phyloP scores from a whole-genome alignment of 768 basidiomycete genomes.

The Phylloporus arenicola region DNA sequence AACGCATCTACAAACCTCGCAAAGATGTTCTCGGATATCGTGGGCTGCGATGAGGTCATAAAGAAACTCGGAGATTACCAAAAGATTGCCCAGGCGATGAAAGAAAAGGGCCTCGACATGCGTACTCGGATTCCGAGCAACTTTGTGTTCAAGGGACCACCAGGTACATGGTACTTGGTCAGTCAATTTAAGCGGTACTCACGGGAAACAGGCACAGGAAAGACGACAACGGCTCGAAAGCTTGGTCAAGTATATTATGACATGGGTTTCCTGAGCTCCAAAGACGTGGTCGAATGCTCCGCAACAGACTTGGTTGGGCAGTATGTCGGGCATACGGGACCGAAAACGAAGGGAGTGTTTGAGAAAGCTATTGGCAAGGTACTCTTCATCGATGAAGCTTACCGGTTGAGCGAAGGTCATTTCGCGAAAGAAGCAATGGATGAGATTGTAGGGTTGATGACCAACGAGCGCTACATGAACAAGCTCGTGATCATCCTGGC shows the following conservation, averaged over 20 bases:
- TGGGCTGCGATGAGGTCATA: constrained; percentile 55
- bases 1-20: constrained; percentile 48
- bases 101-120: constrained; percentile 38
- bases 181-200: background rate
- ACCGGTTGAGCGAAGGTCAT: constrained; percentile 54
- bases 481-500: constrained; percentile 68
- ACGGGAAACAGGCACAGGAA: constrained; percentile 50
- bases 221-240: constrained; percentile 59
- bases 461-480: constrained; percentile 49
- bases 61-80: constrained; percentile 48
- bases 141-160: constrained; percentile 72
- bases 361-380: constrained; percentile 65
- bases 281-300: constrained; percentile 61
- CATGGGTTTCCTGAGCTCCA: constrained; percentile 52
- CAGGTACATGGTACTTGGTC: constrained; percentile 36
- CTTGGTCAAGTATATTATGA: constrained; percentile 61
- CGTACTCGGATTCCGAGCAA: constrained; percentile 52
- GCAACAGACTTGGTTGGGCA: constrained; percentile 67
- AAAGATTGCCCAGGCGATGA: constrained; percentile 41
- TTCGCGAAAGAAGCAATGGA: constrained; percentile 74
- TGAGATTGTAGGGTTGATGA: constrained; percentile 63
- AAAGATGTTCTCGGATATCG: constrained; percentile 58
- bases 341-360: constrained; percentile 55
- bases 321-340: constrained; percentile 69
- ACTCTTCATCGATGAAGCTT: constrained; percentile 72